Percentiles rank a stretch among this genome's conserved stretches.
These are phyloP conservation scores for Fagus sylvatica DNA, from an alignment of 306 rosid species.

Conservation along the genomic window DNA sequence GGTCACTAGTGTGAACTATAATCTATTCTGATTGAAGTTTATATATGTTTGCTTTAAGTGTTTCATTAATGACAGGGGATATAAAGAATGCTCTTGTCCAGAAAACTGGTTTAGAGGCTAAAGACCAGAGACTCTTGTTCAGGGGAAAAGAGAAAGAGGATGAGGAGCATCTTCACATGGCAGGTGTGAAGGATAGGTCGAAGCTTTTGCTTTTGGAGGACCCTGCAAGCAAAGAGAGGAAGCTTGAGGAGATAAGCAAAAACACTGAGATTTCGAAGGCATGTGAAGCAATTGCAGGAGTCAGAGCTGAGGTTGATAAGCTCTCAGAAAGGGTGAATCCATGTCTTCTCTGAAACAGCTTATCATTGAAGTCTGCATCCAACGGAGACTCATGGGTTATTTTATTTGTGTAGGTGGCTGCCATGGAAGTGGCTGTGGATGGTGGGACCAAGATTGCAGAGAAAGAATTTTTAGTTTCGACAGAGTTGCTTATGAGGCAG, in stretches of 20 bases:
- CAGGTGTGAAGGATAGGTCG: constrained; percentile 78
- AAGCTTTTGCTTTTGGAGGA: constrained; percentile 68
- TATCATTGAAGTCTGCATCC: not conserved
- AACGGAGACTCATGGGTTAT: constrained; percentile 13
- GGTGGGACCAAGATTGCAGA: constrained; percentile 74
- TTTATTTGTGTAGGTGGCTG: constrained; percentile 57
- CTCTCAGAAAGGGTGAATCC: constrained; percentile 70
- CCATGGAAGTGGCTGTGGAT: constrained; percentile 63
- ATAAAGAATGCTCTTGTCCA: constrained; percentile 55
- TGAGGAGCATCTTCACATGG: constrained; percentile 61
- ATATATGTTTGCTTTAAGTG: constrained; percentile 21
- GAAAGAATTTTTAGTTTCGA: constrained; percentile 58
- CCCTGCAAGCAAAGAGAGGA: constrained; percentile 51
- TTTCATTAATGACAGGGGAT: constrained; percentile 57
- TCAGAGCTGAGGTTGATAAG: constrained; percentile 71
- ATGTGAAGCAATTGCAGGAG: constrained; percentile 56
- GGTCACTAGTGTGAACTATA: not conserved
- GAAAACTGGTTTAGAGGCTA: constrained; percentile 64
- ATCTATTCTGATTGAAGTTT: constrained; percentile 16
- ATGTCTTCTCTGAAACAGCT: not conserved
- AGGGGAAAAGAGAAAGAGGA: constrained; percentile 71
- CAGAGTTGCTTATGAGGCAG: constrained; percentile 88
- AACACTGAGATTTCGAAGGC: constrained; percentile 54
- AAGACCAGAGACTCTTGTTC: constrained; percentile 69
- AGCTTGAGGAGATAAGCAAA: constrained; percentile 47